Evolutionary conservation across 1,284 basidiomycete species (phyloP).

Genomic region (Tremellales sp.): DNA sequence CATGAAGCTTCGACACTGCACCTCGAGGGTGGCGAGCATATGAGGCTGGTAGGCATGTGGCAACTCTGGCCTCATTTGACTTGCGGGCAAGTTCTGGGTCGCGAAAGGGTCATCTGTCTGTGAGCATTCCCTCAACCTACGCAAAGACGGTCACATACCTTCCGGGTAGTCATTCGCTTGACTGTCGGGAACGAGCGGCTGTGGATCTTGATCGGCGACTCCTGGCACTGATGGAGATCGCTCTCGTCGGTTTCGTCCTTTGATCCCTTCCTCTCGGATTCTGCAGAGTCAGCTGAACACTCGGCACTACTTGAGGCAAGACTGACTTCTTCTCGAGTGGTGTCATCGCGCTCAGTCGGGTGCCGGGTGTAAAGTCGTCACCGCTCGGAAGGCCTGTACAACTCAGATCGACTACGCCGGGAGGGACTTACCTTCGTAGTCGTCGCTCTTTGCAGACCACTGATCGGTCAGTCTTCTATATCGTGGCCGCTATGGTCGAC

Average conservation of each 20-base stretch:
- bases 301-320: too few species aligned
- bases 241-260: neutral
- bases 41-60: constrained; percentile 29
- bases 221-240: neutral
- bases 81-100: neutral
- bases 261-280: too few species aligned
- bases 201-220: neutral
- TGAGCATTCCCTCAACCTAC: too few species aligned
- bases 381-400: too few species aligned
- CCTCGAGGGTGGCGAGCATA: constrained; percentile 34
- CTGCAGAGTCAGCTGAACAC: too few species aligned
- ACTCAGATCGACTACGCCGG: too few species aligned
- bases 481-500: too few species aligned
- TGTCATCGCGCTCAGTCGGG: constrained; percentile 31
- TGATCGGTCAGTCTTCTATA: too few species aligned
- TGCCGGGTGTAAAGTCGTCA: neutral
- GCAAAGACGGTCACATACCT: too few species aligned
- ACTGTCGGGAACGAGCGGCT: neutral
- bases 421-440: too few species aligned
- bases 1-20: constrained; percentile 37
- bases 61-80: constrained; percentile 6
- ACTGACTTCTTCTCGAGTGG: constrained; percentile 30
- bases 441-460: too few species aligned
- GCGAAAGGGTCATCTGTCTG: too few species aligned
- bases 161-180: neutral